phyloP scores from a whole-genome alignment of 768 basidiomycete species.

The Dictyophora rubrovolvata region DNA sequence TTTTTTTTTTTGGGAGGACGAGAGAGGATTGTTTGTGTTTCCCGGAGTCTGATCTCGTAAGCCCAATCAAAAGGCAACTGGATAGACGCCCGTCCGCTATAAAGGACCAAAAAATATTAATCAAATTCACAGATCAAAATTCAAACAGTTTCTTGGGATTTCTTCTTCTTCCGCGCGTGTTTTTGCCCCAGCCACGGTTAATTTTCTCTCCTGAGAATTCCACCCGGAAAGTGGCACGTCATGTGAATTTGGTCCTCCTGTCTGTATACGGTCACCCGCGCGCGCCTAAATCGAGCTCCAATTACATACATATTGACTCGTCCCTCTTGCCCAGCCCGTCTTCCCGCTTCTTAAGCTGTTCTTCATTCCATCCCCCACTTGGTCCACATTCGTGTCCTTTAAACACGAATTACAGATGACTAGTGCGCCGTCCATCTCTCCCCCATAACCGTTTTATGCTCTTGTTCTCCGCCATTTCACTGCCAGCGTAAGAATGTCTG shows the following conservation, averaged over 20 bases:
- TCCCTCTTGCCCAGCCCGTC: not conserved
- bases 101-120: too few relatives aligned
- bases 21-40: not conserved
- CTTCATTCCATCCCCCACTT: not conserved
- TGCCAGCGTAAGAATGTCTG: constrained; percentile 22
- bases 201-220: too few relatives aligned
- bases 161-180: too few relatives aligned
- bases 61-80: not conserved
- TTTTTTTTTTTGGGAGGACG: not conserved
- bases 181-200: too few relatives aligned
- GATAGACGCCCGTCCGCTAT: not conserved
- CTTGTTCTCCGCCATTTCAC: not conserved
- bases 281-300: not conserved
- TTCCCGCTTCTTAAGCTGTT: not conserved
- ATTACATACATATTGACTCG: not conserved
- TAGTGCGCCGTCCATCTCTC: constrained; percentile 2
- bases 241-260: not conserved
- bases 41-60: not conserved
- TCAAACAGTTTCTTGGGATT: too few relatives aligned
- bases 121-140: too few relatives aligned
- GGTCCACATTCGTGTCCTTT: not conserved
- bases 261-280: not conserved
- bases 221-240: not conserved
- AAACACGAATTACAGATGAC: not conserved
- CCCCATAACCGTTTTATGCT: not conserved